Base-by-base conservation (phyloP, 192 early-diverging fungal genomes). In the Chytriomyces hyalinus region DNA sequence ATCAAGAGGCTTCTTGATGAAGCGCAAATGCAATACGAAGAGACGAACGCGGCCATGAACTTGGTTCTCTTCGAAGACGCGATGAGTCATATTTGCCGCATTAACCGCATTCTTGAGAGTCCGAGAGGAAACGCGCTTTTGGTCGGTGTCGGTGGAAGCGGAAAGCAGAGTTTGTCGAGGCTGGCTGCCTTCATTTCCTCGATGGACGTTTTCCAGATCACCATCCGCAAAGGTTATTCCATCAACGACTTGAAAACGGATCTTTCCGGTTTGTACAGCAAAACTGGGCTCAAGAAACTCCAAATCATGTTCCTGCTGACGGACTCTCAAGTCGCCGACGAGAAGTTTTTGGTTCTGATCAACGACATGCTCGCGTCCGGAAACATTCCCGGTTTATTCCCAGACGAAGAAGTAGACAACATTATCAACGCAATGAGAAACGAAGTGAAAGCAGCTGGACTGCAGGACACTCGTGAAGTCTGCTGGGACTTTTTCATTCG, bases 191-290 rank as follows among this genome's bases (percentile, higher is more conserved):
- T 88, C 65, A 91, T 91, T 57, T 87, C 87, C 0, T 81, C 85
- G 17, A 91, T 91, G 90, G 90, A 91, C 60, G 88, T 90, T 22
- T 91, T 91, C 87, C 90, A 91, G 75, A 91, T 91, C 69, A 90
- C 88, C 5, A 71, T 90, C 20, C 78, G 84, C 49, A 90, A 90
- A 73, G 88, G 89, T n/a, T 91, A 91, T 80, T 79, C 77, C 47
- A 80, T 87, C 17, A 81, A 81, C 7, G 90, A 91, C 78, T 77
- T 91, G 13, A 90, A 88, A 61, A 80, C 82, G 5, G 90, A 91
- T 70, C 75, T 91, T 46, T 83, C 87, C 4, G 79, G 28, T 0
- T 73, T 91, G 59, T 91, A 87, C 78, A 84, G 70, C 45, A 91
- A 91, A 77, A 87, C 88, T 11, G 90, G 90, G 44, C 65, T 87